A percentile compares a stretch with the other conserved stretches of the same genome.
Conservation (phyloP, 352 stramenopile species). For the Phytophthora multivora region DNA sequence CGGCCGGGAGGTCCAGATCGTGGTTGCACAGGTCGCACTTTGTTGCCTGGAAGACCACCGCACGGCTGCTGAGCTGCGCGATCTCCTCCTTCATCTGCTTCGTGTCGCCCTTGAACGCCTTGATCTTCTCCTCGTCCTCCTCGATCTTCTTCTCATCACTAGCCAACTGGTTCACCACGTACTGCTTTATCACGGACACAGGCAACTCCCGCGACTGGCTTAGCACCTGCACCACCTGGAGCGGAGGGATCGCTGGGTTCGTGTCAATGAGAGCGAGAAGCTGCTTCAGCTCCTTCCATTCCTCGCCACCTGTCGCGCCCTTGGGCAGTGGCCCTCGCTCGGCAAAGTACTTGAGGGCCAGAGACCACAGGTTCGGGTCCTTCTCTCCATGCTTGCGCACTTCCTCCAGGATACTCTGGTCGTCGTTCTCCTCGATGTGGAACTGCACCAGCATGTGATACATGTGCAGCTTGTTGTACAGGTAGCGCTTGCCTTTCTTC, state of each 20-base stretch:
- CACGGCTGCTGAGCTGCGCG: slow-evolving; percentile 76
- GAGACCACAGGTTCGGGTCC: slow-evolving; percentile 90
- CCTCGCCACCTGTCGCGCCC: slow-evolving; percentile 55
- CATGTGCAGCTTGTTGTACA: slow-evolving; percentile 95
- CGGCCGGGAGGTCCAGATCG: slow-evolving; percentile 89
- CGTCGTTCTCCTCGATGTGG: slow-evolving; percentile 93
- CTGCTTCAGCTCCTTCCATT: slow-evolving; percentile 85
- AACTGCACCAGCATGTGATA: slow-evolving; percentile 95
- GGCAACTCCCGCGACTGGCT: slow-evolving; percentile 83
- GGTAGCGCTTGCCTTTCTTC: slow-evolving; percentile 92
- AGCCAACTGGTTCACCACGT: slow-evolving; percentile 84
- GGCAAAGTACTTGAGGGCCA: slow-evolving; percentile 91
- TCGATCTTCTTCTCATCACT: slow-evolving; percentile 85
- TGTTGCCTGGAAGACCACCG: slow-evolving; percentile 90
- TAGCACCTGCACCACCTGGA: slow-evolving; percentile 87
- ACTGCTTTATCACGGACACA: slow-evolving; percentile 84
- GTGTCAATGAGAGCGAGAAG: slow-evolving; percentile 79
- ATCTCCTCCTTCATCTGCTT: slow-evolving; percentile 93
- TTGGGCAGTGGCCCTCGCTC: slow-evolving; percentile 80
- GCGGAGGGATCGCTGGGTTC: slow-evolving; percentile 79
- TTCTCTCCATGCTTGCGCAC: slow-evolving; percentile 91
- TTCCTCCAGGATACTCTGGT: slow-evolving; percentile 88
- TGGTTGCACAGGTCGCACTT: slow-evolving; percentile 91
- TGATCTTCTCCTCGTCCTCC: slow-evolving; percentile 88
- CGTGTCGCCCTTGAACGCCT: slow-evolving; percentile 85